Percentiles rank a stretch among this genome's conserved stretches.
These are phyloP conservation scores for Neltuma alba DNA, from an alignment of 306 rosid species.

Conservation along the genomic window DNA sequence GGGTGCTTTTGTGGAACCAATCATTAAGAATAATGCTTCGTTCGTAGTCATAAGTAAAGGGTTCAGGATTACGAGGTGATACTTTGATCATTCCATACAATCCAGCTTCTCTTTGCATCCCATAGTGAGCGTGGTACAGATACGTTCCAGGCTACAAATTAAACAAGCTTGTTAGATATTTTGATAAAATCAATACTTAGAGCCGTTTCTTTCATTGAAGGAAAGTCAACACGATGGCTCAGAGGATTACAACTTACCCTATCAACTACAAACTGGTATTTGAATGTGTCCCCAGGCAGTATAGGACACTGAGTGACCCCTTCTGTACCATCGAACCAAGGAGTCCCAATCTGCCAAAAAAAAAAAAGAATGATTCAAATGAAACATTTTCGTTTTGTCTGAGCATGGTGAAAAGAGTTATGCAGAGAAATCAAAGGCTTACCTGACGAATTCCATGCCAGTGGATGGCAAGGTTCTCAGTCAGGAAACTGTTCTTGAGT, in stretches of 20 bases:
- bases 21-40: slow-evolving; percentile 78
- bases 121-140: slow-evolving; percentile 88
- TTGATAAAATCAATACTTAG: too few relatives aligned
- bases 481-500: slow-evolving; percentile 59
- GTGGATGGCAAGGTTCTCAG: slow-evolving; percentile 83
- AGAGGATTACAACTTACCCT: slow-evolving; percentile 51
- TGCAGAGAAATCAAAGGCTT: not conserved
- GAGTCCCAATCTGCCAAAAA: slow-evolving; percentile 70
- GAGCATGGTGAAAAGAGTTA: too few relatives aligned
- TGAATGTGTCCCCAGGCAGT: slow-evolving; percentile 71
- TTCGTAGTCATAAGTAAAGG: slow-evolving; percentile 74
- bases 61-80: slow-evolving; percentile 65
- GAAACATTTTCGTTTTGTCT: not conserved
- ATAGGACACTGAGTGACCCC: slow-evolving; percentile 89
- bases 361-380: not conserved
- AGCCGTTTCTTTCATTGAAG: too few relatives aligned
- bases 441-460: slow-evolving; percentile 99
- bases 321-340: slow-evolving; percentile 96
- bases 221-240: not conserved
- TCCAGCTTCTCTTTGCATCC: slow-evolving; percentile 94
- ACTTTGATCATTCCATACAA: slow-evolving; percentile 75
- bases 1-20: slow-evolving; percentile 75
- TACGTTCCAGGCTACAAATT: slow-evolving; percentile 73
- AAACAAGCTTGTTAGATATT: not conserved
- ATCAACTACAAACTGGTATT: slow-evolving; percentile 76